Evolutionary conservation across 192 early-diverging fungal genomes (phyloP), one percentile per base, ranked within the genome.

Genomic region (Thamnidium elegans): DNA sequence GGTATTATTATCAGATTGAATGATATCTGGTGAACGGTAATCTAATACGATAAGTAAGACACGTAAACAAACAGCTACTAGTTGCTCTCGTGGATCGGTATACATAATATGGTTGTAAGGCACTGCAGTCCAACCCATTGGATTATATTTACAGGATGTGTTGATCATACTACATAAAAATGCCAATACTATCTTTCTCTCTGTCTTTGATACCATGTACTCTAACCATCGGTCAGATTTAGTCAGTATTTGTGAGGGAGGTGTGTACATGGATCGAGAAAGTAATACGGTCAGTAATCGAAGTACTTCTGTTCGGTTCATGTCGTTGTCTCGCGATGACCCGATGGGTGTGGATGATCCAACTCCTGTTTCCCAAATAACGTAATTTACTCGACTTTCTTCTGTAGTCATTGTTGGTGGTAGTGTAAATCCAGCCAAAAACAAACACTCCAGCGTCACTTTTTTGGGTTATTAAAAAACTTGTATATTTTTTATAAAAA

Each of bases 151-250:
- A 4, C 88, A 70, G 2, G 86, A 83, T 0, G 92, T 94, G 65
- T 97, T 97, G 23, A 95, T 53, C 39, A 95, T 70, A 66, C 92
- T 94, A 75, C 93, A 95, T n/a, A 94, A 80, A 54, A 95, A 69
- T 8, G 88, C 84, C 30, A 96, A 70, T 1, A 89, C 86, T 36
- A 84, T 77, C 58, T 90, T 90, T 70, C 82, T 83, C 34, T 90
- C 89, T 14, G 79, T 68, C 23, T 70, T 68, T 30, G 79, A 70
- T 1, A 78, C 77, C 20, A 91, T 68, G 39, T 71, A 71, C 43
- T 78, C 67, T 14, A 81, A 66, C 84, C 86, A 92, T 43, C 66
- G 66, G 64, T 88, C 86, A n/a, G 79, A 75, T 26, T 71, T 74
- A 7, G 78, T 64, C 4, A 77, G 64, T 4, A 86, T 68, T 7